These are phyloP conservation scores for Auricularia heimuer DNA, from an alignment of 768 basidiomycete species.

Conservation along the genomic window DNA sequence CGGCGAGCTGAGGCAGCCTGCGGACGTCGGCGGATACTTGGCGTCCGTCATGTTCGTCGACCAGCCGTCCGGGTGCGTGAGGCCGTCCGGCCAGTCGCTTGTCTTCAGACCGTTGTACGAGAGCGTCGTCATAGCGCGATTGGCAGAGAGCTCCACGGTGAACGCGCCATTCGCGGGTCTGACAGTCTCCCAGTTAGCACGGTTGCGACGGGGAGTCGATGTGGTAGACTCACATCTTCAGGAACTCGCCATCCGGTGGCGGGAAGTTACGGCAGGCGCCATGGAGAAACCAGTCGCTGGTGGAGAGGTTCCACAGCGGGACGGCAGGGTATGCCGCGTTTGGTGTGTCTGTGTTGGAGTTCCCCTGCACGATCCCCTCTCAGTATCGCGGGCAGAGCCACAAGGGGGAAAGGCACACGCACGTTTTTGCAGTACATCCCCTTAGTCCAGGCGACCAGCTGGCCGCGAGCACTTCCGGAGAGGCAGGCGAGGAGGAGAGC, in stretches of 20 bases:
- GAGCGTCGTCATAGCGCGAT: constrained; percentile 3
- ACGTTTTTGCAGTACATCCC: background rate
- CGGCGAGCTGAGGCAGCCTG: background rate
- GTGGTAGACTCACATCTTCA: background rate
- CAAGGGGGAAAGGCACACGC: background rate
- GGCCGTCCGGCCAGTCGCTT: constrained; percentile 2
- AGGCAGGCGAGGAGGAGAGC: no score
- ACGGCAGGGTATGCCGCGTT: background rate
- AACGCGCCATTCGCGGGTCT: constrained; percentile 5
- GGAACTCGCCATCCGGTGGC: constrained; percentile 5
- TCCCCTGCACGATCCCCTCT: background rate
- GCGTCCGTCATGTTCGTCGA: background rate
- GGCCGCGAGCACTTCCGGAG: background rate
- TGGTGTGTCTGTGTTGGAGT: background rate
- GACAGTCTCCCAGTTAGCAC: background rate
- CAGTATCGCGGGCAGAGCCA: background rate
- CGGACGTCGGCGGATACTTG: background rate
- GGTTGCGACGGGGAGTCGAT: background rate
- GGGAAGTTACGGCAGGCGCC: constrained; percentile 3
- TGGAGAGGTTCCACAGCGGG: constrained; percentile 3
- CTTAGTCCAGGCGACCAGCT: background rate
- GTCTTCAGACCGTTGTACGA: constrained; percentile 1
- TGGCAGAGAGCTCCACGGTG: constrained; percentile 5
- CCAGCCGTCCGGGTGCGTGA: constrained; percentile 3
- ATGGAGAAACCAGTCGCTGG: constrained; percentile 2